Base-by-base conservation (phyloP, 2,329 filamentous ascomycete genomes). In the Arthroderma sp. region DNA sequence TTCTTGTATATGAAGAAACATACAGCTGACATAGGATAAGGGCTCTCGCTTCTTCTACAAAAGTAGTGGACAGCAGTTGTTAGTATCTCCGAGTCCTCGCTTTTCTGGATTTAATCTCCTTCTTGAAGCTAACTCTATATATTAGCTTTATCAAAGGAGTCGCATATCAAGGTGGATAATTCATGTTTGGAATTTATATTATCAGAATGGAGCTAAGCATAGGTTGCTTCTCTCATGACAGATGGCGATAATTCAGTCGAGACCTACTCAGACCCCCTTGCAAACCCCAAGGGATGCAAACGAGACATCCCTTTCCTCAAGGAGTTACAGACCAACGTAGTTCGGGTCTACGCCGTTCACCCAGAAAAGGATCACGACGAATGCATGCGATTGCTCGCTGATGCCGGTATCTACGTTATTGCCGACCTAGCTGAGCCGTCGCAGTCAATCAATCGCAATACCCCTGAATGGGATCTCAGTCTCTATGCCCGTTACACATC, bases 341-440 rank as follows among this genome's bases (percentile, higher is more conserved):
- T 98, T 73, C 91, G 93, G 73, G 91, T 93, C 57, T 98, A 98
- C 73, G 90, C 91, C 66, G 83, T 97, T 66, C 82, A 97, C 76
- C 88, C 91, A 21, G 81, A 78, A 15, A 73, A 79, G 64, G 79
- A 94, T 75, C 93, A 98, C 77, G 78, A 80, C 56, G 80, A 78
- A 55, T 97, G 93, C 78, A 96, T 98, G 91, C 77, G 80, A 63
- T 72, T 88, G 63, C 81, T 98, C 52, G 80, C 86, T 57, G 82
- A 87, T 60, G 87, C 87, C 58, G 91, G 90, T 68, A 97, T 98
- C 77, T 98, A 97, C 73, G 85, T 98, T 67, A 82, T 98, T 66
- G 87, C 90, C 64, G 93, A 98, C 78, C 77, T 98, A 64, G 86
- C 86, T 23, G 84, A 94, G 70, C 93, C 93, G 28, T 76, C 74